A percentile compares a stretch with the other conserved stretches of the same genome.
Evolutionary conservation across 495 filamentous ascomycete genomes (phyloP).

Genomic region (Podospora bellae-mahoneyi): DNA sequence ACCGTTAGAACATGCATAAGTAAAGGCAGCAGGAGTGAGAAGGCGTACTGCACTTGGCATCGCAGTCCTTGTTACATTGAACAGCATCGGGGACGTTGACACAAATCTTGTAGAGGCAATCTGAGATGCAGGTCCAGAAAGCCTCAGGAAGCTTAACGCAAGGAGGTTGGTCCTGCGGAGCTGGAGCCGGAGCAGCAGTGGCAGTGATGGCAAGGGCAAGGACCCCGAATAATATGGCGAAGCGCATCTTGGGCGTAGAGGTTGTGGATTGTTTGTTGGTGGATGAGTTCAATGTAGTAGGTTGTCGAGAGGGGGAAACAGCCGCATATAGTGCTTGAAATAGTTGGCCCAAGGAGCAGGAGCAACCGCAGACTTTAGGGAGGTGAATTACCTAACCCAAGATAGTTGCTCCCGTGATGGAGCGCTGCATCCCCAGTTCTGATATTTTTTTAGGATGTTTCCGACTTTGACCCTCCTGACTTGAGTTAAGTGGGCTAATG

Average conservation of each 20-base stretch:
- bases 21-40: neutral
- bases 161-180: neutral
- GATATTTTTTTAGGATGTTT: no score
- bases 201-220: neutral
- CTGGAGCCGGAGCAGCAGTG: neutral
- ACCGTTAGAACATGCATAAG: neutral
- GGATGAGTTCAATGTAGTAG: no score
- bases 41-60: neutral
- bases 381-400: no score
- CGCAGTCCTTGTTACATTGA: neutral
- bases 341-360: no score
- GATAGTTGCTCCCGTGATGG: no score
- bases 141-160: neutral
- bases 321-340: no score
- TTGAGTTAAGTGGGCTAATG: no score
- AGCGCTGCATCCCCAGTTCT: no score
- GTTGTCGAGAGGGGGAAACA: no score
- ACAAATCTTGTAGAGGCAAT: slow-evolving; percentile 19
- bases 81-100: neutral
- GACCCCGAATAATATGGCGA: neutral
- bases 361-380: no score
- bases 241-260: neutral
- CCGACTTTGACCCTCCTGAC: no score
- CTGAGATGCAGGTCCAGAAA: slow-evolving; percentile 12
- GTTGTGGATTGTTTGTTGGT: neutral